phyloP scores from a whole-genome alignment of 78 protist species.

The Paulinella micropora region DNA sequence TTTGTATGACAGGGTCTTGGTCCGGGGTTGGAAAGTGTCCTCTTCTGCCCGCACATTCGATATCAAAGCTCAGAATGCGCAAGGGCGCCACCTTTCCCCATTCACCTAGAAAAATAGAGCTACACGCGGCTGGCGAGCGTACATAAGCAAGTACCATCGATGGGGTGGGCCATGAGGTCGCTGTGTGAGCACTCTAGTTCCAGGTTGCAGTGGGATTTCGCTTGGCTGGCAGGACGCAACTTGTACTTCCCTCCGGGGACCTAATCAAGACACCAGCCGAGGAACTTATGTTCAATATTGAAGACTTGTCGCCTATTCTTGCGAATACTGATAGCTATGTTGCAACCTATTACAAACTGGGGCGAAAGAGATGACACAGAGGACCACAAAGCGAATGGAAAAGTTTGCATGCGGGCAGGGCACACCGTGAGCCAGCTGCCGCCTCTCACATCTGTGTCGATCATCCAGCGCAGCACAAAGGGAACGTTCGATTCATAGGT shows the following conservation, averaged over 20 bases:
- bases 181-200: neutral
- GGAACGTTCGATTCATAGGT: conserved; percentile 85
- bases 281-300: neutral
- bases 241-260: conserved; percentile 60
- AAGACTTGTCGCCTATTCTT: neutral
- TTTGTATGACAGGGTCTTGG: conserved; percentile 93
- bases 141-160: too few species aligned
- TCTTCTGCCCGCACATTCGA: conserved; percentile 86
- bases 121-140: neutral
- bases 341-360: too few species aligned
- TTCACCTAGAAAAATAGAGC: conserved; percentile 17
- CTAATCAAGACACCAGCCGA: neutral
- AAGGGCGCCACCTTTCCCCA: conserved; percentile 81
- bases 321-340: neutral
- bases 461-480: conserved; percentile 80
- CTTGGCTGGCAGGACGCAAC: conserved; percentile 2
- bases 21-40: conserved; percentile 95
- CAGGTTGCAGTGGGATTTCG: neutral
- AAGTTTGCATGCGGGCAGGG: neutral
- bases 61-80: conserved; percentile 78
- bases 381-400: neutral
- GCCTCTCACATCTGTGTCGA: conserved; percentile 53
- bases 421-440: conserved; percentile 1
- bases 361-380: neutral
- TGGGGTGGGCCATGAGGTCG: conserved; percentile 14